Percentiles rank a stretch among this genome's conserved stretches.
Conservation (phyloP, 768 basidiomycete genomes). For the Boletellus ananas region DNA sequence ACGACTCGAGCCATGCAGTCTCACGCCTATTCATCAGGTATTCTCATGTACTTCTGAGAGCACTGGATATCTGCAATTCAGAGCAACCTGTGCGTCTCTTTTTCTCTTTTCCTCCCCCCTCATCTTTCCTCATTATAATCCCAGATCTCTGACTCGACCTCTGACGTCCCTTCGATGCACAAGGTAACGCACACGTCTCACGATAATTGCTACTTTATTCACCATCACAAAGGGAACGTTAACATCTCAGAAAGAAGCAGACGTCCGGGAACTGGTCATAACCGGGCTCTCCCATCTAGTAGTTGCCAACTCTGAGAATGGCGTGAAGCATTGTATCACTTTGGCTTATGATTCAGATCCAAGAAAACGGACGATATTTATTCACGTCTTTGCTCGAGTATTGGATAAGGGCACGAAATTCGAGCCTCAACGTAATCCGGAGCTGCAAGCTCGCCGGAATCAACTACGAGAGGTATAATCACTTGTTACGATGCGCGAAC, state of each 20-base stretch:
- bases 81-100: conserved; percentile 41
- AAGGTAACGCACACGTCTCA: conserved; percentile 34
- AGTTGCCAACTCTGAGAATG: conserved; percentile 79
- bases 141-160: conserved; percentile 47
- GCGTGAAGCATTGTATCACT: conserved; percentile 82
- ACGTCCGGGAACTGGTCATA: conserved; percentile 73
- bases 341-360: conserved; percentile 73
- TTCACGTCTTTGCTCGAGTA: conserved; percentile 79
- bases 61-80: conserved; percentile 49
- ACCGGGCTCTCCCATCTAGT: conserved; percentile 79
- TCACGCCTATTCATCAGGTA: conserved; percentile 81
- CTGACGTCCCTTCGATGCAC: conserved; percentile 46
- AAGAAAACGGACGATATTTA: conserved; percentile 72
- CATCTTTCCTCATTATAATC: conserved; percentile 2
- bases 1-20: conserved; percentile 65
- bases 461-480: conserved; percentile 56
- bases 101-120: neutral
- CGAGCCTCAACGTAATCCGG: conserved; percentile 52
- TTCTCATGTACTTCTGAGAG: conserved; percentile 59
- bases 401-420: conserved; percentile 79
- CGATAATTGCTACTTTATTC: neutral
- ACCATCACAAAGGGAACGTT: conserved; percentile 38
- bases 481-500: neutral
- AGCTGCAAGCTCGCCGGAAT: conserved; percentile 44
- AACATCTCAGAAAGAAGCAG: conserved; percentile 49